Evolutionary conservation across 2,329 filamentous ascomycete genomes (phyloP).

Genomic region (Thielaviopsis populi): DNA sequence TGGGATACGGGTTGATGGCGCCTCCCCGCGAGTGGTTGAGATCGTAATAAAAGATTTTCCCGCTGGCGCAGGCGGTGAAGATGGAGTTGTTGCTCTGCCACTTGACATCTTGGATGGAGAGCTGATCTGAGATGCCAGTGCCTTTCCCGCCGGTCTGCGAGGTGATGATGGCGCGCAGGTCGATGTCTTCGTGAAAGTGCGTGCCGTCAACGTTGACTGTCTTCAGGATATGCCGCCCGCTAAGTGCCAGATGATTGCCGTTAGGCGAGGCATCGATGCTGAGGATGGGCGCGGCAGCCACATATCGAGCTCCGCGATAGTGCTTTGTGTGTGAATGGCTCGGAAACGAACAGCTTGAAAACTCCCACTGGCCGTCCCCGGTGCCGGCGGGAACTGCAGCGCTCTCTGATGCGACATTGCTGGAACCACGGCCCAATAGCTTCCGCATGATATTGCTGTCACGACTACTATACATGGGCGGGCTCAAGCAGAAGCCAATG

Average conservation of each 20-base stretch:
- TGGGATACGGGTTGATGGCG: slow-evolving; percentile 36
- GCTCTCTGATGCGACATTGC: slow-evolving; percentile 33
- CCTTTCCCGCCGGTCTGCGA: slow-evolving; percentile 31
- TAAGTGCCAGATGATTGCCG: slow-evolving; percentile 40
- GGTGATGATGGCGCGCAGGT: slow-evolving; percentile 41
- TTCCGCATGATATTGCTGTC: slow-evolving; percentile 44
- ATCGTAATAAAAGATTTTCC: slow-evolving; percentile 51
- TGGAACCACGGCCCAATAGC: slow-evolving; percentile 39
- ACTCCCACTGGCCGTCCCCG: slow-evolving; percentile 20
- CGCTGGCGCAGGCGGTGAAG: slow-evolving; percentile 48
- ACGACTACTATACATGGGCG: slow-evolving; percentile 9
- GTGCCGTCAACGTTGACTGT: slow-evolving; percentile 41
- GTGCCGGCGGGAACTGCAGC: slow-evolving; percentile 23
- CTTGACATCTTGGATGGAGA: slow-evolving; percentile 49
- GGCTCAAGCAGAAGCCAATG: not conserved
- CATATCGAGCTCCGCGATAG: slow-evolving; percentile 41
- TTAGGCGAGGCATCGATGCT: slow-evolving; percentile 45
- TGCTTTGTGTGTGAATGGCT: slow-evolving; percentile 32
- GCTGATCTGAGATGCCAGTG: slow-evolving; percentile 33
- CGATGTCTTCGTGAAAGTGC: slow-evolving; percentile 39
- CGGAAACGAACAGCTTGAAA: not conserved
- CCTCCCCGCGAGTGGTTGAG: slow-evolving; percentile 34
- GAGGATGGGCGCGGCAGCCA: slow-evolving; percentile 37
- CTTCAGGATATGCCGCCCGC: slow-evolving; percentile 46
- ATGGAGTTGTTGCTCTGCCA: slow-evolving; percentile 41